Evolutionary conservation across 2,329 filamentous ascomycete species (phyloP).

Genomic region (Aspergillus persii): DNA sequence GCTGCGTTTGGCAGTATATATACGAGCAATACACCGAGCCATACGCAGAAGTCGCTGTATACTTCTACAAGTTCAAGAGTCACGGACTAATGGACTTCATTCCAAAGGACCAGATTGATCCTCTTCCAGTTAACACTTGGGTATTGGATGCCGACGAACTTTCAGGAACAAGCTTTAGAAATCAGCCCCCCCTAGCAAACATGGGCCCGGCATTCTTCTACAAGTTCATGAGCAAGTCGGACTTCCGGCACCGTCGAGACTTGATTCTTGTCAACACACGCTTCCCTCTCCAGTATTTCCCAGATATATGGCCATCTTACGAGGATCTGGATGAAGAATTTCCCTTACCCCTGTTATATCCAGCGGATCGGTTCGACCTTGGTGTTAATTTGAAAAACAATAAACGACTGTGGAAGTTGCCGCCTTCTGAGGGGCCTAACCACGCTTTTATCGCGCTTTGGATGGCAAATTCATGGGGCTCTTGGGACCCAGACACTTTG

Average conservation of each 20-base stretch:
- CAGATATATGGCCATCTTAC: neutral
- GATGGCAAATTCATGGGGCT: too few species aligned
- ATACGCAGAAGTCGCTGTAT: conserved; percentile 4
- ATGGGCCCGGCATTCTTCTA: conserved; percentile 17
- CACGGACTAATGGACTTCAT: neutral
- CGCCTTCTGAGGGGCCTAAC: too few species aligned
- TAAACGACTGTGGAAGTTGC: conserved; percentile 5
- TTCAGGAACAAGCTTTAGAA: too few species aligned
- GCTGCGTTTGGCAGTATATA: conserved; percentile 15
- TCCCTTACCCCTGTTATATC: conserved; percentile 12
- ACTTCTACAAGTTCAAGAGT: neutral
- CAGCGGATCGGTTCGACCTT: conserved; percentile 15
- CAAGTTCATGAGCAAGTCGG: conserved; percentile 8
- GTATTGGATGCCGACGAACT: neutral
- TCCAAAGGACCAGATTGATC: neutral
- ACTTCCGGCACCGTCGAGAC: conserved; percentile 9
- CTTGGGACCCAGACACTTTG: too few species aligned
- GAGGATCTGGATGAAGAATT: neutral
- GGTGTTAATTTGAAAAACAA: conserved; percentile 1
- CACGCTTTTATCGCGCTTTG: too few species aligned
- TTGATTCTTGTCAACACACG: conserved; percentile 10
- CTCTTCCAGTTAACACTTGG: neutral
- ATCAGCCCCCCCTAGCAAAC: too few species aligned
- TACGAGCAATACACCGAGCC: neutral
- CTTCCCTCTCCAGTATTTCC: neutral